phyloP scores from a whole-genome alignment of 495 filamentous ascomycete genomes.

The Penicillium samsonianum region DNA sequence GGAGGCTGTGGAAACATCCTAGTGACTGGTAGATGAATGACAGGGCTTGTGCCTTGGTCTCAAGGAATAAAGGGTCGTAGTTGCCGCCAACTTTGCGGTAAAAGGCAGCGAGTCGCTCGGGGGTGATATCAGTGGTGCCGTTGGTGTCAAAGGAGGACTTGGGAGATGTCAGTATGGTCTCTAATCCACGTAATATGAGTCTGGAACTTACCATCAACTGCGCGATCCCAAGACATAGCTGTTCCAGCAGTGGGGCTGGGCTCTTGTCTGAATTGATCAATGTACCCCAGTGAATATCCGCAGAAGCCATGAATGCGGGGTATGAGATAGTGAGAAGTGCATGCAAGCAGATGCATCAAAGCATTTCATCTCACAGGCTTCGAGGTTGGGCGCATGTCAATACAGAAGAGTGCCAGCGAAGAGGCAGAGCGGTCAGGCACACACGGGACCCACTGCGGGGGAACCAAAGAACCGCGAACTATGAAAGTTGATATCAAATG shows the following conservation, averaged over 20 bases:
- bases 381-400: constrained; percentile 3
- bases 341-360: constrained; percentile 23
- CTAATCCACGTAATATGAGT: too few species aligned
- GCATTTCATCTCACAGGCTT: constrained; percentile 14
- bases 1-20: constrained; percentile 81
- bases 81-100: constrained; percentile 88
- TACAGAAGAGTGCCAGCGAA: constrained; percentile 8
- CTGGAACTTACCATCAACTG: constrained; percentile 70
- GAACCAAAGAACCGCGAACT: constrained; percentile 10
- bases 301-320: constrained; percentile 35
- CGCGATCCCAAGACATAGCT: constrained; percentile 76
- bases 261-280: constrained; percentile 79
- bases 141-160: constrained; percentile 64
- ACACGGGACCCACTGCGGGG: constrained; percentile 42
- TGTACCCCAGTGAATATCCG: constrained; percentile 70
- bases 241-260: constrained; percentile 72
- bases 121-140: constrained; percentile 66
- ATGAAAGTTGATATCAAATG: not conserved
- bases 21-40: constrained; percentile 91
- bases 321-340: constrained; percentile 19
- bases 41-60: constrained; percentile 69
- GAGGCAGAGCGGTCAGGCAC: constrained; percentile 40
- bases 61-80: constrained; percentile 83
- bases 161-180: constrained; percentile 5
- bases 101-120: constrained; percentile 81